These are phyloP conservation scores for Haplosporangium sp. DNA, from an alignment of 371 early-diverging fungal species.

Conservation along the genomic window DNA sequence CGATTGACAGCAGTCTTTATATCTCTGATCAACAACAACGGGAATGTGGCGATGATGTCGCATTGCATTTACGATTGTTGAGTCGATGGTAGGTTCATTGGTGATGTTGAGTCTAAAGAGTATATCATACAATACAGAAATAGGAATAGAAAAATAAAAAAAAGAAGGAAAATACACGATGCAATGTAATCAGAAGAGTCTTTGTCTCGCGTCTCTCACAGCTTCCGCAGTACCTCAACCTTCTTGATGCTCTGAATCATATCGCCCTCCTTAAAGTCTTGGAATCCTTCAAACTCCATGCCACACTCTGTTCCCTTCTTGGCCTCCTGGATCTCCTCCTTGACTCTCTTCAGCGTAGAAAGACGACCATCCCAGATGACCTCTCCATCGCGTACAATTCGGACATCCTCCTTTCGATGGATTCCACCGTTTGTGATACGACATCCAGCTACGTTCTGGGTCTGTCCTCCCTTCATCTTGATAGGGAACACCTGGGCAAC, in stretches of 20 bases:
- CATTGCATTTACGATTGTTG: no score
- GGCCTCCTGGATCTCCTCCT: slow-evolving; percentile 89
- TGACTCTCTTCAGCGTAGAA: slow-evolving; percentile 80
- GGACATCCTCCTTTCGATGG: slow-evolving; percentile 65
- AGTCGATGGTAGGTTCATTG: not conserved
- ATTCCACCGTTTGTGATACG: slow-evolving; percentile 83
- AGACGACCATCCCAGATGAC: slow-evolving; percentile 78
- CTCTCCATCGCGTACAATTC: slow-evolving; percentile 75
- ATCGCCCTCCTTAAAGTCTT: slow-evolving; percentile 83
- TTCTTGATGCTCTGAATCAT: slow-evolving; percentile 75
- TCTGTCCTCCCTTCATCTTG: slow-evolving; percentile 69
- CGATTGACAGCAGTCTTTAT: no score
- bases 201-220: slow-evolving; percentile 22
- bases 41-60: no score
- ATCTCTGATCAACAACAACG: no score
- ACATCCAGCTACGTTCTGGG: slow-evolving; percentile 85
- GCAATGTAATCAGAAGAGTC: not conserved
- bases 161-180: not conserved
- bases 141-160: not conserved
- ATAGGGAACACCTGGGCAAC: slow-evolving; percentile 86
- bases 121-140: no score
- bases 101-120: not conserved
- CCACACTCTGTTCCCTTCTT: slow-evolving; percentile 94
- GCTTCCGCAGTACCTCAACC: slow-evolving; percentile 62
- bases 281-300: slow-evolving; percentile 86